A percentile compares a stretch with the other conserved stretches of the same genome.
These are phyloP conservation scores for Ophiostoma quercus DNA, from an alignment of 2,329 filamentous ascomycete genomes.

Conservation along the genomic window DNA sequence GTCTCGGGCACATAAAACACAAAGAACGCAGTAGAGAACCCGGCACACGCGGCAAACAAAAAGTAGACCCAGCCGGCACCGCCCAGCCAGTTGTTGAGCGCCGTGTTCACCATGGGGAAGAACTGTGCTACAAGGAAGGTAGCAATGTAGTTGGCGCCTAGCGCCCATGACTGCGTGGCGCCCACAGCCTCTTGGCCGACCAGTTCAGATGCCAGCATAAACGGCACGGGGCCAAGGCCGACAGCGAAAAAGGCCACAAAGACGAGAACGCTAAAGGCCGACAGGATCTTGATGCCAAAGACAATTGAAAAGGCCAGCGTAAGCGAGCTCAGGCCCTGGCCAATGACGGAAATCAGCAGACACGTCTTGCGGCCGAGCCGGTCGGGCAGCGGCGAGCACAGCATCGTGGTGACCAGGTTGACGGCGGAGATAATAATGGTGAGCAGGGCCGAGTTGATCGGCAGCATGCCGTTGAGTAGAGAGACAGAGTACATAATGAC, in stretches of 20 bases:
- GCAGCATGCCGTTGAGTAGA: constrained; percentile 73
- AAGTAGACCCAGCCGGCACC: constrained; percentile 83
- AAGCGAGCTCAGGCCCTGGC: constrained; percentile 75
- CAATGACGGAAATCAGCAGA: constrained; percentile 72
- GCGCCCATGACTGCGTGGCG: constrained; percentile 80
- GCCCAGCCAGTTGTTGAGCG: constrained; percentile 57
- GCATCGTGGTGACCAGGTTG: constrained; percentile 77
- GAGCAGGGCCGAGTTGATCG: constrained; percentile 73
- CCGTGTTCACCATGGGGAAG: constrained; percentile 80
- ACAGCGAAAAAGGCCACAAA: constrained; percentile 90
- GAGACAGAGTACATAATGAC: constrained; percentile 98
- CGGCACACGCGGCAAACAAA: constrained; percentile 74
- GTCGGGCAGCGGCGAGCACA: constrained; percentile 79
- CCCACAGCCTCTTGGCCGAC: constrained; percentile 88
- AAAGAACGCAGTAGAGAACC: constrained; percentile 66
- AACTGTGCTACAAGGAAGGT: constrained; percentile 93
- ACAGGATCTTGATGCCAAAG: constrained; percentile 65
- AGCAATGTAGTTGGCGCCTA: constrained; percentile 82
- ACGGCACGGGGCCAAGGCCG: constrained; percentile 88
- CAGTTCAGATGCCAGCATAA: constrained; percentile 86
- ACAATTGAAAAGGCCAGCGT: constrained; percentile 76
- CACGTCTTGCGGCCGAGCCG: constrained; percentile 82
- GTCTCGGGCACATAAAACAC: constrained; percentile 76
- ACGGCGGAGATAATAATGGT: constrained; percentile 83
- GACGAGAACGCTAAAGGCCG: constrained; percentile 71